Base-by-base conservation (phyloP, 306 rosid species). In the Quercus bicolor region DNA sequence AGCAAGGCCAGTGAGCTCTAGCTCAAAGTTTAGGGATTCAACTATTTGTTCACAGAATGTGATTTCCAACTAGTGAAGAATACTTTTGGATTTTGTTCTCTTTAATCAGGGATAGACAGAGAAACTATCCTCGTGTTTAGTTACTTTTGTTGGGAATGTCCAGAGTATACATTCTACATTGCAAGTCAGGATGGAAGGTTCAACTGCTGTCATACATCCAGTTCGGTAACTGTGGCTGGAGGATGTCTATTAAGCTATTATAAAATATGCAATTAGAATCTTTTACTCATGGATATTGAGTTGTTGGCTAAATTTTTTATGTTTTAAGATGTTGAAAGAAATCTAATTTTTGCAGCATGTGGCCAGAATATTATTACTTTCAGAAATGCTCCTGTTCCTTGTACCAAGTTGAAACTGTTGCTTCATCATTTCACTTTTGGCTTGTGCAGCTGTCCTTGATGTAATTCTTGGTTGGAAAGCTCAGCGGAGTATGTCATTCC, bases 391-490 rank as follows among this genome's bases (percentile, higher is more conserved):
- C 74, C 33, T 70, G n/a, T 61, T 72, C n/a, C 21, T 23, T 78
- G n/a, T 68, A 43, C 61, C 72, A 59, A 34, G 69, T 28, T 52
- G 69, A 45, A 33, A 56, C 78, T 75, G 76, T 79, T 77, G 12
- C 24, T 68, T 57, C 40, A 51, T 70, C 13, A 37, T 48, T 72
- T 66, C 55, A 26, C 33, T 76, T 62, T 83, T 65, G 70, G 48
- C 56, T 23, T 86, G 72, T 81, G 83, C 97, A 95, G 98, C 98
- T 88, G 75, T 91, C 71, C 92, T 95, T 72, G 98, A 95, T 85
- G 98, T 92, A 71, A 90, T 95, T 81, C 91, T 95, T 82, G 92
- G 95, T 75, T 95, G 98, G 98, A 95, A 95, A 86, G 84, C 97
- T 57, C 94, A 80, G 28, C 75, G 85, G 78, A 92, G 96, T 75